Percentiles rank a stretch among this genome's conserved stretches.
phyloP scores from a whole-genome alignment of 176 grass and related monocot species.

The Sorghum bicolor region Sorghum_bicolor_NCBIv3 NC_012871.2:75571001-75571500 shows the following conservation, averaged over 20 bases:
- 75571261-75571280: slow-evolving; percentile 2
- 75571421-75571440: slow-evolving; percentile 4
- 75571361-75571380: slow-evolving; percentile 91
- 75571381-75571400: slow-evolving; percentile 65
- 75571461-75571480: neutral
- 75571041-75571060: slow-evolving; percentile 83
- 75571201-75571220: slow-evolving; percentile 86
- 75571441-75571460: neutral
- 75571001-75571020: slow-evolving; percentile 90
- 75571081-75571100: slow-evolving; percentile 78
- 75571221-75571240: slow-evolving; percentile 30
- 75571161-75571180: slow-evolving; percentile 79
- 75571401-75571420: neutral
- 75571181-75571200: slow-evolving; percentile 80
- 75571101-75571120: slow-evolving; percentile 49
- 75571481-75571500: slow-evolving; percentile 95
- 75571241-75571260: slow-evolving; percentile 34
- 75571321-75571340: slow-evolving; percentile 94
- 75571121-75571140: slow-evolving; percentile 69
- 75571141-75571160: slow-evolving; percentile 64
- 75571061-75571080: slow-evolving; percentile 96
- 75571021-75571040: slow-evolving; percentile 85
- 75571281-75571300: neutral
- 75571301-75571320: slow-evolving; percentile 8
- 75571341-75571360: slow-evolving; percentile 88